Percentiles rank a stretch among this genome's conserved stretches.
Evolutionary conservation across 495 filamentous ascomycete species (phyloP).

Genomic region (Evernia prunastri): DNA sequence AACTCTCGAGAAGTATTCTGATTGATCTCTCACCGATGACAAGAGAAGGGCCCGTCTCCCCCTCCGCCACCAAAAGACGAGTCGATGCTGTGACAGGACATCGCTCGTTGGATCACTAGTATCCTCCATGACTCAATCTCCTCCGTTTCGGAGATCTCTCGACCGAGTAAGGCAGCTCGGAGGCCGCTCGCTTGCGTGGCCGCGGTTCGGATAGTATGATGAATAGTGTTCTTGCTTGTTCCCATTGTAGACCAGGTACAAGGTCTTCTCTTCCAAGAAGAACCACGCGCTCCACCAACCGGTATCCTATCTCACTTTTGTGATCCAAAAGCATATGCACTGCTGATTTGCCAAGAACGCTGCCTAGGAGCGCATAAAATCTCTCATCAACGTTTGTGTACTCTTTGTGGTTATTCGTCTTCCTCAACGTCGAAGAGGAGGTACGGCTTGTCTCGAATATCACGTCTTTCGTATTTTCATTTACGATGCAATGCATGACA

Average conservation of each 20-base stretch:
- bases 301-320: neutral
- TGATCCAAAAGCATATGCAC: constrained; percentile 7
- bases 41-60: neutral
- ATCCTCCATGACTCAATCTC: neutral
- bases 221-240: neutral
- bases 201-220: neutral
- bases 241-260: neutral
- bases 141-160: neutral
- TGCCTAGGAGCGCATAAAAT: no score
- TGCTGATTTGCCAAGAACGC: no score
- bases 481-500: no score
- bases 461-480: no score
- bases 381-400: no score
- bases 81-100: neutral
- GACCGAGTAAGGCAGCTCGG: neutral
- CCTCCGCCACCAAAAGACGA: neutral
- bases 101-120: neutral
- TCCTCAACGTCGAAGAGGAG: no score
- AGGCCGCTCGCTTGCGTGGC: neutral
- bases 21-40: constrained; percentile 4
- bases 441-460: no score
- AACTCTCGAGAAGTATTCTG: neutral
- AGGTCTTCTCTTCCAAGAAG: neutral
- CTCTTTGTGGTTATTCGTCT: no score
- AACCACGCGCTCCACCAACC: neutral